Evolutionary conservation across 2,329 filamentous ascomycete genomes (phyloP).

Genomic region (Trichoderma koningii): DNA sequence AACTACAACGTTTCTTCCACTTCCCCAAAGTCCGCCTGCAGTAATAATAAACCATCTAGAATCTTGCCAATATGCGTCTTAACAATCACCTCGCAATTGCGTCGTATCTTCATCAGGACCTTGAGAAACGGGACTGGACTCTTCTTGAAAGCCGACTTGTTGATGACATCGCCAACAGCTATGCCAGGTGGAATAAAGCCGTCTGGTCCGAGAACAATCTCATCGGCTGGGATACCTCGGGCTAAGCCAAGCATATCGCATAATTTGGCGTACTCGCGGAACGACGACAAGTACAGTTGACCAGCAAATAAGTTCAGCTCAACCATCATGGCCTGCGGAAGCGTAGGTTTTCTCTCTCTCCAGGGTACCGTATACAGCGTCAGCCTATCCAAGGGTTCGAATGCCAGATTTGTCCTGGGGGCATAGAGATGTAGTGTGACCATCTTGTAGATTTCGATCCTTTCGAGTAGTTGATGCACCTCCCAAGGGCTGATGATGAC

Average conservation of each 20-base stretch:
- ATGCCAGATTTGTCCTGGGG: slow-evolving; percentile 39
- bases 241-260: slow-evolving; percentile 57
- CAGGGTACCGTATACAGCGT: background rate
- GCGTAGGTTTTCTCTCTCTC: background rate
- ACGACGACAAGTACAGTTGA: slow-evolving; percentile 62
- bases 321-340: slow-evolving; percentile 37
- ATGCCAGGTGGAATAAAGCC: slow-evolving; percentile 40
- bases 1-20: background rate
- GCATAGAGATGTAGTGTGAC: slow-evolving; percentile 55
- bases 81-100: slow-evolving; percentile 42
- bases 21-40: slow-evolving; percentile 30
- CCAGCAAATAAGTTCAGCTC: slow-evolving; percentile 69
- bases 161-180: slow-evolving; percentile 17
- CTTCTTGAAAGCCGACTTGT: slow-evolving; percentile 33
- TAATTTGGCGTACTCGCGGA: slow-evolving; percentile 54
- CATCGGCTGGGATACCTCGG: slow-evolving; percentile 35
- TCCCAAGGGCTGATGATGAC: slow-evolving; percentile 44
- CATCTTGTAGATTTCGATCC: slow-evolving; percentile 31
- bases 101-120: slow-evolving; percentile 41
- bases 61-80: slow-evolving; percentile 48
- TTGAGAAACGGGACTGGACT: slow-evolving; percentile 46
- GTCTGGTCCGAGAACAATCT: slow-evolving; percentile 29
- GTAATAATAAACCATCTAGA: slow-evolving; percentile 38
- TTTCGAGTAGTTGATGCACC: slow-evolving; percentile 52
- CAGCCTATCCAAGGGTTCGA: background rate